Evolutionary conservation across 306 rosid species (phyloP).

Genomic region (Dalbergia cultrata): DNA sequence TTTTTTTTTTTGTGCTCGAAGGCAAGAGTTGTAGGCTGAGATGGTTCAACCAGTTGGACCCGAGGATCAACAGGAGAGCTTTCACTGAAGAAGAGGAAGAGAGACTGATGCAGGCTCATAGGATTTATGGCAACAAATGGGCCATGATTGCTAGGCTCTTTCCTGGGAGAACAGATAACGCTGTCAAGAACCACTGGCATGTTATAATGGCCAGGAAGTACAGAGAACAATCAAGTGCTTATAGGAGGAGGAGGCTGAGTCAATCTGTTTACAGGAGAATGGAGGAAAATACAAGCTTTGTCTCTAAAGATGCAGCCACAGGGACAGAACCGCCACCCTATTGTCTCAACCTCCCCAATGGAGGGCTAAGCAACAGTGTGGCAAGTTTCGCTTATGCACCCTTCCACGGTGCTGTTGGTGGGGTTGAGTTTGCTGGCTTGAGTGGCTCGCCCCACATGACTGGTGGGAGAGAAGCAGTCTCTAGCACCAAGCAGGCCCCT

Average conservation of each 20-base stretch:
- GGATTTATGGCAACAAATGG: constrained; percentile 98
- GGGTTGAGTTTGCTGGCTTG: constrained; percentile 52
- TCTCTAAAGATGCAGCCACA: constrained; percentile 42
- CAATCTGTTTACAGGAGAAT: constrained; percentile 71
- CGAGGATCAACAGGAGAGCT: constrained; percentile 93
- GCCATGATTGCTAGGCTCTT: constrained; percentile 98
- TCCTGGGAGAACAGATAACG: constrained; percentile 97
- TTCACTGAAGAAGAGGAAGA: constrained; percentile 95
- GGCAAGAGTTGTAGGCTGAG: constrained; percentile 96
- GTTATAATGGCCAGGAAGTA: constrained; percentile 97
- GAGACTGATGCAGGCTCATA: constrained; percentile 94
- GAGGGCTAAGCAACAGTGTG: constrained; percentile 31
- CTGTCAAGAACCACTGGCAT: constrained; percentile 99
- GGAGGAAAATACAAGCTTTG: constrained; percentile 62
- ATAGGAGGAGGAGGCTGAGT: constrained; percentile 78
- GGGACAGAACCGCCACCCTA: constrained; percentile 46
- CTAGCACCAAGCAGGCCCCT: constrained; percentile 47
- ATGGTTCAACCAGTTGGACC: constrained; percentile 99
- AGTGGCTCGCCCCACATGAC: constrained; percentile 54
- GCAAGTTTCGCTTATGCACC: constrained; percentile 53
- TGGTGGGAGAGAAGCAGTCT: constrained; percentile 53
- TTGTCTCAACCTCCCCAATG: constrained; percentile 45
- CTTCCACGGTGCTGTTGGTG: constrained; percentile 49
- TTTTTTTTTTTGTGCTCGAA: constrained; percentile 32
- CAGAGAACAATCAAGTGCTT: constrained; percentile 91